Percentiles rank a stretch among this genome's conserved stretches.
phyloP scores from a whole-genome alignment of 352 stramenopile genomes.

The Salisapilia sapeloensis region DNA sequence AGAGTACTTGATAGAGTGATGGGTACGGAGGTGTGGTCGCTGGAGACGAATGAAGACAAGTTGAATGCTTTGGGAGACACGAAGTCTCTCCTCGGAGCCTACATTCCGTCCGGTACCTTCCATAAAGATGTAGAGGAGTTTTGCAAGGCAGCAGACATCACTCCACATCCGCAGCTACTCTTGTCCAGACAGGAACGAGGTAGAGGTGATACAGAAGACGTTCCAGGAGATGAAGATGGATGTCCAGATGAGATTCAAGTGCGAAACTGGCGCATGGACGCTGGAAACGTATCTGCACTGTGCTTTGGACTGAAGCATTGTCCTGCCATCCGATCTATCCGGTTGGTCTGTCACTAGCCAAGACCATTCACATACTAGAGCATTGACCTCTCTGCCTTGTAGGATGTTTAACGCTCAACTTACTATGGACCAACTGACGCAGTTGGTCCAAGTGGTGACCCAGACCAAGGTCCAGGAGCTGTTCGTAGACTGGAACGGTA shows the following conservation, averaged over 20 bases:
- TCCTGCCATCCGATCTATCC: conserved; percentile 24
- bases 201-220: conserved; percentile 14
- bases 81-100: conserved; percentile 2
- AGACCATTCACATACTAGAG: not conserved
- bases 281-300: conserved; percentile 25
- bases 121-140: conserved; percentile 44
- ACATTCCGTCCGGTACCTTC: conserved; percentile 15
- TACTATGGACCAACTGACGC: conserved; percentile 18
- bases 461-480: conserved; percentile 29
- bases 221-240: conserved; percentile 2
- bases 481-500: conserved; percentile 51
- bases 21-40: conserved; percentile 36
- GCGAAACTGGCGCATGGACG: conserved; percentile 53
- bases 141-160: conserved; percentile 26
- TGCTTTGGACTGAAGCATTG: conserved; percentile 35
- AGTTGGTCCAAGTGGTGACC: conserved; percentile 28
- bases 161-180: conserved; percentile 45
- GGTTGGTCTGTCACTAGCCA: conserved; percentile 10
- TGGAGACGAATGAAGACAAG: conserved; percentile 20
- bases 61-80: conserved; percentile 6
- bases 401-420: conserved; percentile 57
- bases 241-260: conserved; percentile 18
- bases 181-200: conserved; percentile 40
- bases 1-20: too few relatives aligned
- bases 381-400: not conserved